Percentiles rank a stretch among this genome's conserved stretches.
Evolutionary conservation across 2,329 filamentous ascomycete species (phyloP).

Genomic region (Diaporthe velutina): DNA sequence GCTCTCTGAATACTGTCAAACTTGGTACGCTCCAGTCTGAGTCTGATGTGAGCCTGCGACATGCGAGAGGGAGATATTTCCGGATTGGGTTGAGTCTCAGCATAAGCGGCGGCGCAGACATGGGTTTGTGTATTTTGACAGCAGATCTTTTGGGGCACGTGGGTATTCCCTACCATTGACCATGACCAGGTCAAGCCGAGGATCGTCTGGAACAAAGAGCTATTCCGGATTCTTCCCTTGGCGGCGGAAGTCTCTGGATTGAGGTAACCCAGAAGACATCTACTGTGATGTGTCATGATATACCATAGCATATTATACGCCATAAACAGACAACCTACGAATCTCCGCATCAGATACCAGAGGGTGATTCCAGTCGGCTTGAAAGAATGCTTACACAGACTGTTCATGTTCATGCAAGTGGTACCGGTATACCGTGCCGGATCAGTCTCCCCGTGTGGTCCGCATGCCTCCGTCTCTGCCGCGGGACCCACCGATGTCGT

Average conservation of each 20-base stretch:
- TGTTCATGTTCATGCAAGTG: neutral
- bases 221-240: neutral
- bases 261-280: neutral
- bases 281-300: neutral
- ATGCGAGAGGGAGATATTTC: no score
- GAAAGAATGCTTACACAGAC: neutral
- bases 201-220: neutral
- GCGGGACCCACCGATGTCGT: constrained; percentile 26
- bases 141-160: neutral
- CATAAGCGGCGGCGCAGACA: neutral
- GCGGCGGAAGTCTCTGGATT: neutral
- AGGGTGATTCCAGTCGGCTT: neutral
- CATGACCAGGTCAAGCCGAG: neutral
- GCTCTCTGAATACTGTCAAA: neutral
- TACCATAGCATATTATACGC: neutral
- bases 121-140: neutral
- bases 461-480: constrained; percentile 5
- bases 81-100: neutral
- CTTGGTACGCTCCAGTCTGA: neutral
- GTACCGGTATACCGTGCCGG: neutral
- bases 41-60: neutral
- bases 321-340: neutral
- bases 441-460: neutral
- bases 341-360: neutral
- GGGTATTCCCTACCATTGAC: neutral